These are phyloP conservation scores for Vachellia collinsii DNA, from an alignment of 306 rosid genomes.

Conservation along the genomic window DNA sequence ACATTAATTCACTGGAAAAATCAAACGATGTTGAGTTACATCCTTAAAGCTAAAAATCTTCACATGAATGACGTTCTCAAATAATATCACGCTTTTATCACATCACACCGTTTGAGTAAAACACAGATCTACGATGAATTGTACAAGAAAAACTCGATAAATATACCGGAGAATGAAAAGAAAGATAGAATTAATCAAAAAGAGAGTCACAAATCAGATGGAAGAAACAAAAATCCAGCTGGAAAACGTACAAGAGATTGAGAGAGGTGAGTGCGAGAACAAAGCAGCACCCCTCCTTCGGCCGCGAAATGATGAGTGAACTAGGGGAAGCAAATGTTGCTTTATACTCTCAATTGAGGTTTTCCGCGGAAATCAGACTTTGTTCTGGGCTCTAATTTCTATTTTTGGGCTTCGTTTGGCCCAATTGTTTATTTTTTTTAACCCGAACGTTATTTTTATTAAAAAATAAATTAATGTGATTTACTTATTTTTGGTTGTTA, in stretches of 20 bases:
- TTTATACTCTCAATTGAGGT: not conserved
- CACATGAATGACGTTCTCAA: not conserved
- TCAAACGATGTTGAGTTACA: not conserved
- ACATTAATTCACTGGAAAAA: not conserved
- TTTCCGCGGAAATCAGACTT: not conserved
- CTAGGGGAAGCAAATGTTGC: not conserved
- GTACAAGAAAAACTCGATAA: not conserved
- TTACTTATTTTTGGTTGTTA: too few relatives aligned
- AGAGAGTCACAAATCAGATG: not conserved
- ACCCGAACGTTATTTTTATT: too few relatives aligned
- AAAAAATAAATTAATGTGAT: too few relatives aligned
- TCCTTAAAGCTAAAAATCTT: not conserved
- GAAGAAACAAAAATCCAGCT: not conserved
- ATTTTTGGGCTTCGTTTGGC: not conserved
- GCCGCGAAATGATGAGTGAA: not conserved
- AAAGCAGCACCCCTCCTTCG: not conserved
- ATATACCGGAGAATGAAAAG: not conserved
- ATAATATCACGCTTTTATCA: too few relatives aligned
- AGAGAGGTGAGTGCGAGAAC: conserved; percentile 27
- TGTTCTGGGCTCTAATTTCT: not conserved
- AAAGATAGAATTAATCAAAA: not conserved
- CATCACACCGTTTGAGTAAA: not conserved
- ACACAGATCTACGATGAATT: conserved; percentile 1
- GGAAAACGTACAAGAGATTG: conserved; percentile 25
- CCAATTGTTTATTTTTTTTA: not conserved